phyloP scores from a whole-genome alignment of 345 rosid genomes.

The Sonneratia caseolaris region DNA sequence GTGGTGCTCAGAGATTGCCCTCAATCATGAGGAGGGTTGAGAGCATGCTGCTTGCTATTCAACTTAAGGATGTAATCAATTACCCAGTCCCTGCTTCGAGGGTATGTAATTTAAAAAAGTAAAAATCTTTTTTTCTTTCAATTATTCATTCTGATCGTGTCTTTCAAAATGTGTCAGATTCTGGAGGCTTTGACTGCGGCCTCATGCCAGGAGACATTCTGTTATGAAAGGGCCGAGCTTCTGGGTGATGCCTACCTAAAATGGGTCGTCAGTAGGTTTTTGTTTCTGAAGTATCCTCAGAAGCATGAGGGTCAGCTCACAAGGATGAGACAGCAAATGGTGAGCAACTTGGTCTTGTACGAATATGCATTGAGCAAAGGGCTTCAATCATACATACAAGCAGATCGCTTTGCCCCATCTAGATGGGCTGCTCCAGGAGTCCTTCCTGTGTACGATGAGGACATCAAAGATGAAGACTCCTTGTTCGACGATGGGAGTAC shows the following conservation, averaged over 20 bases:
- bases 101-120: slow-evolving; percentile 26
- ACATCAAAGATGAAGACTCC: slow-evolving; percentile 73
- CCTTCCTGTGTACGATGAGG: slow-evolving; percentile 91
- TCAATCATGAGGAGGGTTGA: slow-evolving; percentile 97
- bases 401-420: slow-evolving; percentile 98
- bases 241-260: slow-evolving; percentile 96
- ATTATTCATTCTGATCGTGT: background rate
- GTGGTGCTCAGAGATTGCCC: slow-evolving; percentile 97
- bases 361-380: slow-evolving; percentile 71
- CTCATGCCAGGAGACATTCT: slow-evolving; percentile 97
- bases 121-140: background rate
- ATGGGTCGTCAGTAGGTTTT: slow-evolving; percentile 94
- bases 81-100: slow-evolving; percentile 67
- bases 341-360: slow-evolving; percentile 88
- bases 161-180: slow-evolving; percentile 33
- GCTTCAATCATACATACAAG: slow-evolving; percentile 92
- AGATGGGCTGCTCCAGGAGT: slow-evolving; percentile 99
- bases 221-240: slow-evolving; percentile 98
- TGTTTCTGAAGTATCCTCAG: slow-evolving; percentile 92
- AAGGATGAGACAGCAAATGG: slow-evolving; percentile 98
- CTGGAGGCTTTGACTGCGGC: slow-evolving; percentile 98
- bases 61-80: slow-evolving; percentile 61
- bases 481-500: slow-evolving; percentile 56
- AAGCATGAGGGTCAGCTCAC: slow-evolving; percentile 98
- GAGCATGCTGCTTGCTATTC: slow-evolving; percentile 89